phyloP scores from a whole-genome alignment of 495 filamentous ascomycete genomes.

The Geoglossum glabrum region DNA sequence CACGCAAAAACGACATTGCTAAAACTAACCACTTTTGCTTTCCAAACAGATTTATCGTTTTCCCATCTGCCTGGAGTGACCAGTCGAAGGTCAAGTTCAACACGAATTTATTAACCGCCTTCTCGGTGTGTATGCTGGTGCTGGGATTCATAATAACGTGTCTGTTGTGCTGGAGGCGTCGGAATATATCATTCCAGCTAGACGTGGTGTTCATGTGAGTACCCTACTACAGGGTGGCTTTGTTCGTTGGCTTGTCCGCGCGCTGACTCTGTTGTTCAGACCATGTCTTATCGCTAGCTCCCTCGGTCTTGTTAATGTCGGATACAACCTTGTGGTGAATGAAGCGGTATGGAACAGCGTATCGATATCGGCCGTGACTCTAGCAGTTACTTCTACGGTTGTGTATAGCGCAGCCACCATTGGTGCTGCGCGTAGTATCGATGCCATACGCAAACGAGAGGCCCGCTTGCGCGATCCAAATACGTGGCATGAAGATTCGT shows the following conservation, averaged over 20 bases:
- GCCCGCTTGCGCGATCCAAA: neutral
- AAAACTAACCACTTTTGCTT: too few species aligned
- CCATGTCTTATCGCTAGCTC: neutral
- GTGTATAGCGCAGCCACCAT: neutral
- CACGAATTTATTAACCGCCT: neutral
- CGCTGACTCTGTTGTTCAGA: neutral
- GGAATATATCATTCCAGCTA: neutral
- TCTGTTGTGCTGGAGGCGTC: neutral
- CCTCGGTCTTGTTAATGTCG: constrained; percentile 16
- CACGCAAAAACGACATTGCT: too few species aligned
- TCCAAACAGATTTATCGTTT: neutral
- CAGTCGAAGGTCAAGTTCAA: neutral
- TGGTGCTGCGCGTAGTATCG: neutral
- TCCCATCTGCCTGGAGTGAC: neutral
- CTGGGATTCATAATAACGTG: neutral
- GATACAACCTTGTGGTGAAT: constrained; percentile 17
- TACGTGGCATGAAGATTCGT: neutral
- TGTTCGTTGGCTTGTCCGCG: neutral
- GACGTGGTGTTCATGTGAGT: neutral
- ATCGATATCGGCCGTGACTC: neutral
- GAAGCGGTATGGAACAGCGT: neutral
- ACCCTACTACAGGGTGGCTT: neutral
- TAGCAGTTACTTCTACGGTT: neutral
- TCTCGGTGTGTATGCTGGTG: neutral
- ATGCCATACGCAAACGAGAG: neutral